Evolutionary conservation across 805 yeast species (phyloP), one percentile per base, ranked within the genome.

Genomic region (Suhomyces kilbournensis): DNA sequence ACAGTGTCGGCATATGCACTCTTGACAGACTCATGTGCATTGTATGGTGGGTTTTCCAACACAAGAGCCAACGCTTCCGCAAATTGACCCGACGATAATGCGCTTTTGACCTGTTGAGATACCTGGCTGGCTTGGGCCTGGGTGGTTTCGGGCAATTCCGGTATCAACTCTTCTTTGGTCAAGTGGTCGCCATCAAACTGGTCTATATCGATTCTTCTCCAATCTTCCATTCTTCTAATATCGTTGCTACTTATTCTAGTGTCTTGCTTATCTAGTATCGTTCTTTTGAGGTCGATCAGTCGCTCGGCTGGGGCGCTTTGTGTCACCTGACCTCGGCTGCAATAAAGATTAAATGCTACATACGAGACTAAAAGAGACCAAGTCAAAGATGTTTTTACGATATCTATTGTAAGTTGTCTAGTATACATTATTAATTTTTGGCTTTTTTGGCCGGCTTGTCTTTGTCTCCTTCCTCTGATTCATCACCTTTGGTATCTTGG

Each of bases 191-290:
- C 88, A 65, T 92, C 97, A 58, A 84, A 84, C 15, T 90, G 88
- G 70, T 94, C 98, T 50, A 94, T 85, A 68, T 94, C 97, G 61
- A 93, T 90, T 79, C 94, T 84, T 81, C 99, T 87, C 96, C 96
- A 88, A 65, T 86, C 91, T 57, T 48, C 50, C 50, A 47, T 47
- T 10, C 3, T 26, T 8, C 9, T 26, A 26, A 26, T 26, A 26
- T 26, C 30, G 30, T 10, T 26, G 2, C 14, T 26, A 5, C 30
- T 26, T 10, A 6, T 25, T 25, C 26, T 25, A 25, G 4, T 26
- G 14, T 28, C 32, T 28, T 28, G 14, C 23, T 38, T 19, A 35
- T 35, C 20, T n/a, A 6, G 40, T 35, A 22, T 38, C 7, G n/a
- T 38, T 38, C 7, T 5, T 38, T 38, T 38, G 42, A 4, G 22